Percentiles rank a stretch among this genome's conserved stretches.
Conservation (phyloP, 2,329 filamentous ascomycete genomes). For the Fusarium penzigii region DNA sequence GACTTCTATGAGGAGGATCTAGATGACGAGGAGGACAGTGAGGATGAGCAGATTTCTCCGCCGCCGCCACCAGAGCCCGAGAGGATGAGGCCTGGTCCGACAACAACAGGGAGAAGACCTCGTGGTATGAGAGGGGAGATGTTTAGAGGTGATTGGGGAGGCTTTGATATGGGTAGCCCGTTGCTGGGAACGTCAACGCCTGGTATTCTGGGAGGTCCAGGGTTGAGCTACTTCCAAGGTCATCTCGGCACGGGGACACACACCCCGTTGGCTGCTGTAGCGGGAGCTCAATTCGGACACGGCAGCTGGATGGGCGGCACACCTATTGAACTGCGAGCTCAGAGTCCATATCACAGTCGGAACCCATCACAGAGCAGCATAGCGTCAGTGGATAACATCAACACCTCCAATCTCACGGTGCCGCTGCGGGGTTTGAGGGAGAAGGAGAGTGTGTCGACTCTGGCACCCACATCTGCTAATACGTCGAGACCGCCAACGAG, state of each 20-base stretch:
- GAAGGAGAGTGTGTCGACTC: slow-evolving; percentile 63
- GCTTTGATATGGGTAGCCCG: slow-evolving; percentile 52
- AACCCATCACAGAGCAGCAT: slow-evolving; percentile 50
- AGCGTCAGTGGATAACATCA: slow-evolving; percentile 45
- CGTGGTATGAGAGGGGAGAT: slow-evolving; percentile 34
- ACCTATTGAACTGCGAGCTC: slow-evolving; percentile 15
- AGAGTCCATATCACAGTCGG: slow-evolving; percentile 40
- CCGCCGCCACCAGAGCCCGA: slow-evolving; percentile 15
- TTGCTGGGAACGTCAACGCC: slow-evolving; percentile 63
- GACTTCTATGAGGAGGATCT: slow-evolving; percentile 92
- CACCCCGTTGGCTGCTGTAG: slow-evolving; percentile 77
- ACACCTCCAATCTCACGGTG: slow-evolving; percentile 31
- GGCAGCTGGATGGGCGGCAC: slow-evolving; percentile 38
- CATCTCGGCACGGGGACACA: slow-evolving; percentile 76
- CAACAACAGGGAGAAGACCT: slow-evolving; percentile 26
- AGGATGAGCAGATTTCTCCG: slow-evolving; percentile 28
- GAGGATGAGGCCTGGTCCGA: slow-evolving; percentile 22
- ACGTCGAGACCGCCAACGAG: slow-evolving; percentile 60
- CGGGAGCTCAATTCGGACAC: slow-evolving; percentile 56
- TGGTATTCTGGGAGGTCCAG: slow-evolving; percentile 70
- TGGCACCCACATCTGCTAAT: slow-evolving; percentile 55
- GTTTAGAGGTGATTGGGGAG: slow-evolving; percentile 34
- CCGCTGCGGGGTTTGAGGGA: slow-evolving; percentile 53
- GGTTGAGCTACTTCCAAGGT: slow-evolving; percentile 80
- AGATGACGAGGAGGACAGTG: slow-evolving; percentile 41